These are phyloP conservation scores for Erucastrum elatum DNA, from an alignment of 345 rosid species.

Conservation along the genomic window DNA sequence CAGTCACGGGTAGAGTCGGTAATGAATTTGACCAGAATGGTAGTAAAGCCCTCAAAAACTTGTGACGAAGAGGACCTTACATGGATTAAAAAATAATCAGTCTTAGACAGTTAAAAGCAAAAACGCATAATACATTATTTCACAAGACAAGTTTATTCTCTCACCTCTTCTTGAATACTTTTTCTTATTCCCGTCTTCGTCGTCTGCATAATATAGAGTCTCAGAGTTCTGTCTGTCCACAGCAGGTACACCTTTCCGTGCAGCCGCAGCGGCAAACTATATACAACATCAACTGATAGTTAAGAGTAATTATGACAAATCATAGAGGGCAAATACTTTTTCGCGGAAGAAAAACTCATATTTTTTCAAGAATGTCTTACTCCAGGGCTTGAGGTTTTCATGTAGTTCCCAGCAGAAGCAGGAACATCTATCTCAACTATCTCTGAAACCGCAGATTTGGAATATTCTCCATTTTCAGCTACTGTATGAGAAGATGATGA, in stretches of 20 bases:
- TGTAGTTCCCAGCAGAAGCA: slow-evolving; percentile 64
- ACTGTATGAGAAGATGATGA: slow-evolving; percentile 45
- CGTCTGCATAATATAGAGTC: slow-evolving; percentile 79
- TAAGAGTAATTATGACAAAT: not conserved
- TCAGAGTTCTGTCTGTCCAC: slow-evolving; percentile 84
- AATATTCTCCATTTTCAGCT: slow-evolving; percentile 47
- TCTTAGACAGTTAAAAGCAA: not conserved
- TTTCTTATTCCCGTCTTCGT: slow-evolving; percentile 83
- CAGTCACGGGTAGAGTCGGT: slow-evolving; percentile 95
- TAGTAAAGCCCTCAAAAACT: slow-evolving; percentile 87
- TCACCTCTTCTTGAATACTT: slow-evolving; percentile 91
- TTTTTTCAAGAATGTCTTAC: slow-evolving; percentile 52
- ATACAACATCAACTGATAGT: slow-evolving; percentile 26
- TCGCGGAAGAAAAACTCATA: not conserved
- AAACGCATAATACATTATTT: slow-evolving; percentile 1
- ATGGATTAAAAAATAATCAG: slow-evolving; percentile 6
- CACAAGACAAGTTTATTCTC: slow-evolving; percentile 22
- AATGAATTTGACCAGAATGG: slow-evolving; percentile 99
- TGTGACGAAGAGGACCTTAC: slow-evolving; percentile 82
- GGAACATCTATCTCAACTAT: slow-evolving; percentile 89
- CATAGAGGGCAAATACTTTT: not conserved
- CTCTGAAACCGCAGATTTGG: slow-evolving; percentile 60
- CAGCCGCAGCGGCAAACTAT: slow-evolving; percentile 84
- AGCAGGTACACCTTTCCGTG: slow-evolving; percentile 71
- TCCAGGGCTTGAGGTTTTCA: slow-evolving; percentile 69